A percentile compares a stretch with the other conserved stretches of the same genome.
These are phyloP conservation scores for Tetracentron sinense DNA, from an alignment of 164 flowering plant species.

Conservation along the genomic window DNA sequence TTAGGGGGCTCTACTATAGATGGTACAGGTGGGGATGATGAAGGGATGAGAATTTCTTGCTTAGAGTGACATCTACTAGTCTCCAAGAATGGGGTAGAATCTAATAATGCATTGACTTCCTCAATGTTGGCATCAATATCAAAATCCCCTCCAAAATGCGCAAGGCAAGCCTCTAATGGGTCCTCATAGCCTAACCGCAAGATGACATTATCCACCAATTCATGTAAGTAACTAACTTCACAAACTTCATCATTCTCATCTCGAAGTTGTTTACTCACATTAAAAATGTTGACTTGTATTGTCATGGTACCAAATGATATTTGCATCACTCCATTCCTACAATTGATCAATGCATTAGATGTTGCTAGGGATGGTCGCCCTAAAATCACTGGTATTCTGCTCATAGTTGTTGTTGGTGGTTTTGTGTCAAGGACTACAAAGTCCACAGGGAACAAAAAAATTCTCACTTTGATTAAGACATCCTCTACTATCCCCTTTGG, in stretches of 20 bases:
- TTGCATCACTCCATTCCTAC: neutral
- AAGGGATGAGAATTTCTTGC: no score
- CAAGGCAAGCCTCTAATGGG: no score
- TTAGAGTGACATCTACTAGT: no score
- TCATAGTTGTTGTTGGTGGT: neutral
- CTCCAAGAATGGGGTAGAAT: no score
- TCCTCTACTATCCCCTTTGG: conserved; percentile 3
- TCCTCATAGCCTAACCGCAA: neutral
- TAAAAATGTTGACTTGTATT: neutral
- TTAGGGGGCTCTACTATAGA: neutral
- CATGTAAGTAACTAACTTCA: neutral
- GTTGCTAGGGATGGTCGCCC: conserved; percentile 7
- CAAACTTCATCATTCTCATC: no score
- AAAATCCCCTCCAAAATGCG: no score
- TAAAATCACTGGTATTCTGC: neutral
- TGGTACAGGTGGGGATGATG: neutral
- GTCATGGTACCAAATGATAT: neutral
- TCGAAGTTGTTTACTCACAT: neutral
- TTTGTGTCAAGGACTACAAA: conserved; percentile 7
- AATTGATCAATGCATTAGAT: neutral
- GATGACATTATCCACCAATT: neutral
- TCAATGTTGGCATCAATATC: no score
- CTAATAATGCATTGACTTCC: no score
- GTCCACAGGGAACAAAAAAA: conserved; percentile 3
- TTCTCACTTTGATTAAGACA: conserved; percentile 9